phyloP scores from a whole-genome alignment of 768 basidiomycete genomes.

The Cyathus striatus region DNA sequence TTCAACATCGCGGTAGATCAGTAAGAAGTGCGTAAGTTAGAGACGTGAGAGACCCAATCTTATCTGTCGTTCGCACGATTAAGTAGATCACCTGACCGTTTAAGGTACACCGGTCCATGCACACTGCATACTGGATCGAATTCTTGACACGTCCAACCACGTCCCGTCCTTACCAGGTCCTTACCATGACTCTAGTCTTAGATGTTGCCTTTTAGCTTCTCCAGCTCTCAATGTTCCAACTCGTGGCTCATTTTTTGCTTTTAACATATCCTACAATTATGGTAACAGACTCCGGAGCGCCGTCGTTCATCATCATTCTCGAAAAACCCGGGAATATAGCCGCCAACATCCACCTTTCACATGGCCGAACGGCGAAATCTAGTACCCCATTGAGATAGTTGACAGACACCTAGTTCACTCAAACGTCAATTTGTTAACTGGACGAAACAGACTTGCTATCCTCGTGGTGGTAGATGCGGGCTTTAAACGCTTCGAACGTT shows the following conservation, averaged over 20 bases:
- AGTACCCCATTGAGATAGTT: background rate
- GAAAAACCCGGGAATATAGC: background rate
- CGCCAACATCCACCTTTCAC: background rate
- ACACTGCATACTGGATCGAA: background rate
- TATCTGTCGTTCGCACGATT: background rate
- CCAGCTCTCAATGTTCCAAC: background rate
- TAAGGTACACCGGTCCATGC: background rate
- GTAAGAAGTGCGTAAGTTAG: background rate
- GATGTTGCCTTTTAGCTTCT: background rate
- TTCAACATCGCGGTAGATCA: conserved; percentile 25
- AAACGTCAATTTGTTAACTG: background rate
- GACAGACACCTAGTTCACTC: background rate
- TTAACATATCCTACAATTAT: no score
- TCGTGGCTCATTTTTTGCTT: no score
- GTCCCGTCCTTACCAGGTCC: background rate
- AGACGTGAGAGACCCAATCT: no score
- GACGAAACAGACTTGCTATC: background rate
- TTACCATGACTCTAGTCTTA: background rate
- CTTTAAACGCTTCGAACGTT: background rate
- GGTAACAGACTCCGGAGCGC: no score
- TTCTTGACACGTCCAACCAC: background rate
- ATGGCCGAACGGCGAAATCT: background rate
- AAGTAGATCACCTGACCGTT: background rate
- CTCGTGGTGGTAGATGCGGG: background rate
- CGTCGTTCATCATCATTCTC: no score